phyloP scores from a whole-genome alignment of 495 filamentous ascomycete genomes.

The Penicillium argentinense region DNA sequence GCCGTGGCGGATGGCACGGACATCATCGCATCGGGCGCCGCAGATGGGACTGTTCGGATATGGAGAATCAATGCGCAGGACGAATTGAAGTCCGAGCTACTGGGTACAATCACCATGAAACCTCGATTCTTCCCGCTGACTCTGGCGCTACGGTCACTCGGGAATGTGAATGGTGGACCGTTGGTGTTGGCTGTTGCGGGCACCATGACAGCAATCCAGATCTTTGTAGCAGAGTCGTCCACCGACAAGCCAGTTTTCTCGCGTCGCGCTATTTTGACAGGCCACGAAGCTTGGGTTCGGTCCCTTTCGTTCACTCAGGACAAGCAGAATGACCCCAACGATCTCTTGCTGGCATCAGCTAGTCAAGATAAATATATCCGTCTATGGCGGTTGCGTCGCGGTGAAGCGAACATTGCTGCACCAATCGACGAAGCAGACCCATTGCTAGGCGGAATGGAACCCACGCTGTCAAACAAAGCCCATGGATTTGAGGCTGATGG shows the following conservation, averaged over 20 bases:
- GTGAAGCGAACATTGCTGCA: constrained; percentile 41
- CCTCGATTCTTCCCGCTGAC: constrained; percentile 81
- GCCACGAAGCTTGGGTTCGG: constrained; percentile 94
- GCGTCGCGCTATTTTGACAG: constrained; percentile 75
- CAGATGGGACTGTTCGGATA: constrained; percentile 79
- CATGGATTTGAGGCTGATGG: constrained; percentile 63
- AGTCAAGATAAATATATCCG: constrained; percentile 98
- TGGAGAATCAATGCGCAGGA: constrained; percentile 59
- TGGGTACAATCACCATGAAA: constrained; percentile 71
- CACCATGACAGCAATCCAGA: constrained; percentile 72
- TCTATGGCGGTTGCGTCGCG: constrained; percentile 82
- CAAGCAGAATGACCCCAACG: constrained; percentile 50
- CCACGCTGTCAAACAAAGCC: constrained; percentile 78
- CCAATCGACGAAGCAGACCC: constrained; percentile 48
- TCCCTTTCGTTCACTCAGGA: constrained; percentile 76
- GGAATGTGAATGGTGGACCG: constrained; percentile 46
- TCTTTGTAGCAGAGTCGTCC: constrained; percentile 61
- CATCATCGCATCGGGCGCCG: constrained; percentile 70
- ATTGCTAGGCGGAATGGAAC: constrained; percentile 59
- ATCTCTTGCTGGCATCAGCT: constrained; percentile 85
- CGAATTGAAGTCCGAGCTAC: constrained; percentile 38
- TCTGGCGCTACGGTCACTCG: constrained; percentile 62
- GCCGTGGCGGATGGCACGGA: constrained; percentile 51
- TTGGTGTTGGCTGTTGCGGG: constrained; percentile 78
- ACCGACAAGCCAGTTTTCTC: constrained; percentile 51